These are phyloP conservation scores for Venturia nashicola DNA, from an alignment of 2,329 filamentous ascomycete genomes.

Conservation along the genomic window DNA sequence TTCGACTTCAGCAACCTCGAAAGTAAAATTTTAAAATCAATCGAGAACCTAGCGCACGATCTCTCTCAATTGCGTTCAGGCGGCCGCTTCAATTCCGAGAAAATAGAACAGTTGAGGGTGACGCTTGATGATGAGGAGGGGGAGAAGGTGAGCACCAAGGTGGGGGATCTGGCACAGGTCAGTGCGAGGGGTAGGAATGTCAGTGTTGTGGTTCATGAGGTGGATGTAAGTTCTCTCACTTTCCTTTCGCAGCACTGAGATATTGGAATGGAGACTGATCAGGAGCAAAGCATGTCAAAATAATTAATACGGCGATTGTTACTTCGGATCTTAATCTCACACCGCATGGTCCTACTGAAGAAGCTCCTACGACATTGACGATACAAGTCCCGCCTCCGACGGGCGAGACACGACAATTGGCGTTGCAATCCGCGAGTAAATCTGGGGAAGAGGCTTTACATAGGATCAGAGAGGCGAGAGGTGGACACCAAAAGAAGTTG, in stretches of 20 bases:
- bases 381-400: slow-evolving; percentile 46
- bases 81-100: slow-evolving; percentile 49
- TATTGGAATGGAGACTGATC: not conserved
- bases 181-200: slow-evolving; percentile 51
- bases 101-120: slow-evolving; percentile 50
- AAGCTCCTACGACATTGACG: slow-evolving; percentile 38
- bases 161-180: slow-evolving; percentile 55
- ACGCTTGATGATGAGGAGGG: slow-evolving; percentile 33
- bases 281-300: slow-evolving; percentile 38
- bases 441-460: slow-evolving; percentile 30
- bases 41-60: slow-evolving; percentile 47
- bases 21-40: slow-evolving; percentile 39
- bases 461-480: slow-evolving; percentile 30
- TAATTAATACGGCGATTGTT: slow-evolving; percentile 40
- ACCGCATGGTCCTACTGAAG: slow-evolving; percentile 37
- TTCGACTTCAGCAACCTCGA: slow-evolving; percentile 49
- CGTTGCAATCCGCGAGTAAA: slow-evolving; percentile 27
- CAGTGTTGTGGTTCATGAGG: slow-evolving; percentile 51
- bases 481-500: slow-evolving; percentile 36
- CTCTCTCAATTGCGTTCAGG: slow-evolving; percentile 49
- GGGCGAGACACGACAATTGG: slow-evolving; percentile 37
- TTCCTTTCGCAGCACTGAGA: not conserved
- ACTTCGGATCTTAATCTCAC: slow-evolving; percentile 36
- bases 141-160: slow-evolving; percentile 36
- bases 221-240: slow-evolving; percentile 36